phyloP scores from a whole-genome alignment of 2,329 filamentous ascomycete genomes.

The Fusarium decemcellulare region DNA sequence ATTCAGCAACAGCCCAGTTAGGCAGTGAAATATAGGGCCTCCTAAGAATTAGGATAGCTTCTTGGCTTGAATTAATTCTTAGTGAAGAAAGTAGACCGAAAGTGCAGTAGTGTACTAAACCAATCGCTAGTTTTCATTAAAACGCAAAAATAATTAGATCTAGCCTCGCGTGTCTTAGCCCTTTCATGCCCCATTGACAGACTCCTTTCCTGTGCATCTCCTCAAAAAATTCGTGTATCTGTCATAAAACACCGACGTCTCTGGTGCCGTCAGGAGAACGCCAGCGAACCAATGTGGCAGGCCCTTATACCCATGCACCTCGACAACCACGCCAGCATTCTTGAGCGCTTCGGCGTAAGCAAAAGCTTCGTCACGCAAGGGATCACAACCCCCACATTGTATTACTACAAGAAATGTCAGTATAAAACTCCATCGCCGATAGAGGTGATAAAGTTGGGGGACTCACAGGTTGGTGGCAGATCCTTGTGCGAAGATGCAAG shows the following conservation, averaged over 20 bases:
- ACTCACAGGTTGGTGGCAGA: slow-evolving; percentile 39
- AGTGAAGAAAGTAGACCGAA: too few relatives aligned
- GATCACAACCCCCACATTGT: slow-evolving; percentile 37
- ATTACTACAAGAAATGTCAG: slow-evolving; percentile 17
- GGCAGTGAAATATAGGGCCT: too few relatives aligned
- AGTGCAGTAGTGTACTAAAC: too few relatives aligned
- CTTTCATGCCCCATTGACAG: too few relatives aligned
- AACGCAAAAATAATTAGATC: too few relatives aligned
- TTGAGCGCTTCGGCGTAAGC: slow-evolving; percentile 39
- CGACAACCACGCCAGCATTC: slow-evolving; percentile 24
- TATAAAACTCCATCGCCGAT: too few relatives aligned
- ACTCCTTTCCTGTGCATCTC: not conserved
- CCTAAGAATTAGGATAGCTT: too few relatives aligned
- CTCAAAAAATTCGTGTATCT: slow-evolving; percentile 22
- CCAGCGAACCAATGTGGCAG: slow-evolving; percentile 43
- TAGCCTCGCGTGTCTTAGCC: too few relatives aligned
- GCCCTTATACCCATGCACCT: slow-evolving; percentile 36
- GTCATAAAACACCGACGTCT: slow-evolving; percentile 19
- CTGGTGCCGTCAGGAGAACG: not conserved
- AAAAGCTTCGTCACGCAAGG: slow-evolving; percentile 38
- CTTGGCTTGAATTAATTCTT: too few relatives aligned
- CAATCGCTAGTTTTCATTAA: too few relatives aligned
- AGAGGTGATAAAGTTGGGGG: too few relatives aligned
- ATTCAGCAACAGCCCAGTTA: too few relatives aligned
- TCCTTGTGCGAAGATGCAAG: slow-evolving; percentile 26